Conservation (phyloP, 257 asterid species). For the Cordia subcordata region DNA sequence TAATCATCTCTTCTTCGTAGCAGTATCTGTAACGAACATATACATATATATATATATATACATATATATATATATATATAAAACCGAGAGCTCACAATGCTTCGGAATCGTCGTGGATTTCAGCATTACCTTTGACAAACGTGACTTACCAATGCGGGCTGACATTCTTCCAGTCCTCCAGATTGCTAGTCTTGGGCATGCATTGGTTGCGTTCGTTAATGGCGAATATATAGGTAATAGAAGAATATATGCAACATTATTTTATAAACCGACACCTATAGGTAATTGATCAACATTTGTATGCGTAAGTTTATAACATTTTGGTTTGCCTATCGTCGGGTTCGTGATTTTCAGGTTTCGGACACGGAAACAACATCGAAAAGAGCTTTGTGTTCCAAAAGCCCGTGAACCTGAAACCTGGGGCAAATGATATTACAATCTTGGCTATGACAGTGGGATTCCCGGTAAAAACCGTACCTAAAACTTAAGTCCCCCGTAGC, state of each 20-base stretch:
- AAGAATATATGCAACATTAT: no score
- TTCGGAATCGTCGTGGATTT: background rate
- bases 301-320: no score
- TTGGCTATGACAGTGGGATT: slow-evolving; percentile 72
- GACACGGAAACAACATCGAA: slow-evolving; percentile 65
- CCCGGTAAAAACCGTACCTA: slow-evolving; percentile 35
- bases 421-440: slow-evolving; percentile 46
- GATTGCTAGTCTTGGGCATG: slow-evolving; percentile 73
- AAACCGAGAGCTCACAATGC: no score
- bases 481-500: no score
- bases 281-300: no score
- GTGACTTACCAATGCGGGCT: slow-evolving; percentile 63
- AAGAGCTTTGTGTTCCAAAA: slow-evolving; percentile 54
- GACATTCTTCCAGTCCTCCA: slow-evolving; percentile 59
- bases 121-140: slow-evolving; percentile 37
- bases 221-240: slow-evolving; percentile 51
- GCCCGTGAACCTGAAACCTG: slow-evolving; percentile 32
- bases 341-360: slow-evolving; percentile 34
- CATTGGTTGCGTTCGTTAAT: slow-evolving; percentile 52
- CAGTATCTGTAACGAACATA: background rate
- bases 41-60: no score
- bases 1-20: background rate
- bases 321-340: no score
- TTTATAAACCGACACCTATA: no score
- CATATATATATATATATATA: no score